A percentile compares a stretch with the other conserved stretches of the same genome.
Conservation (phyloP, 306 rosid species). For the Rosa lucieae region DNA sequence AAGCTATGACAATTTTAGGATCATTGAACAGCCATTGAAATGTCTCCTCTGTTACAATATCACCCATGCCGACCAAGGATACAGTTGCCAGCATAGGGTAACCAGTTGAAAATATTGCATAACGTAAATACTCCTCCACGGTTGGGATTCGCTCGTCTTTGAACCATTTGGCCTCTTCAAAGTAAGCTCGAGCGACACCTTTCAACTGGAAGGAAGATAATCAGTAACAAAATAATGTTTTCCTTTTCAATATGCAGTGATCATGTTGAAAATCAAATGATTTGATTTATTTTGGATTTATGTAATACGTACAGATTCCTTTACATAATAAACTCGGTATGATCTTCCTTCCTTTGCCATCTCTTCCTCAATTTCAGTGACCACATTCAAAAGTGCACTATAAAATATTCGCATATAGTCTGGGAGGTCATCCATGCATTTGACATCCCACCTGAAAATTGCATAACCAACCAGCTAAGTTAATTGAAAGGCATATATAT, state of each 20-base stretch:
- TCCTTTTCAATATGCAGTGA: background rate
- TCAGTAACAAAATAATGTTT: too few species aligned
- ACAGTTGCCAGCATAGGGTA: background rate
- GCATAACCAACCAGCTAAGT: background rate
- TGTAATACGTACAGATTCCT: conserved; percentile 16
- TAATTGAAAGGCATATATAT: background rate
- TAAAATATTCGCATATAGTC: conserved; percentile 21
- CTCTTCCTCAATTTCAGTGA: conserved; percentile 27
- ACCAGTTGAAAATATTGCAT: background rate
- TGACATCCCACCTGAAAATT: conserved; percentile 27
- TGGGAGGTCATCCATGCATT: conserved; percentile 18
- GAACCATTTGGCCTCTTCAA: conserved; percentile 47
- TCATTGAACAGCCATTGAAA: conserved; percentile 13
- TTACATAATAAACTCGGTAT: conserved; percentile 12
- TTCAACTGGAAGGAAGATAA: conserved; percentile 26
- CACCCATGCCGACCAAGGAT: conserved; percentile 23
- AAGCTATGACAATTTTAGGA: conserved; percentile 19
- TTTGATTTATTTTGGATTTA: background rate
- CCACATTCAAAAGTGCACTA: conserved; percentile 7
- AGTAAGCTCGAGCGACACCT: conserved; percentile 21
- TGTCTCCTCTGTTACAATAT: conserved; percentile 16
- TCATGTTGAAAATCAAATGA: background rate
- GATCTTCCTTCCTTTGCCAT: conserved; percentile 19
- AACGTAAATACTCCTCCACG: conserved; percentile 32
- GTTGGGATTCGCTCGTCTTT: conserved; percentile 30